A percentile compares a stretch with the other conserved stretches of the same genome.
These are phyloP conservation scores for Hsuehochloa calcarea DNA, from an alignment of 176 grass and related monocot genomes.

Conservation along the genomic window DNA sequence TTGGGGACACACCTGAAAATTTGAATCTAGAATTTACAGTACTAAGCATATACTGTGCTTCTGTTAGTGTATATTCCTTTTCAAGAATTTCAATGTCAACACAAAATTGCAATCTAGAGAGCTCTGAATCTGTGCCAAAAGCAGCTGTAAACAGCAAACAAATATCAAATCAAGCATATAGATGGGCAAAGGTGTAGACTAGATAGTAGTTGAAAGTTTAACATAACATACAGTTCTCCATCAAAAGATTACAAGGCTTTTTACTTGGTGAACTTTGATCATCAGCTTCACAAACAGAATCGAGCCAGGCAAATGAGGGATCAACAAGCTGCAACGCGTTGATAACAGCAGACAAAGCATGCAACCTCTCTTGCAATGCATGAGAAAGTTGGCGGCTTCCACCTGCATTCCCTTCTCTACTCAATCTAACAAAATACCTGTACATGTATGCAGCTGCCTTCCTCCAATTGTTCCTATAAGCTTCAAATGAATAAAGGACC, in stretches of 20 bases:
- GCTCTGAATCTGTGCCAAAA: conserved; percentile 52
- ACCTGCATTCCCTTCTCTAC: conserved; percentile 66
- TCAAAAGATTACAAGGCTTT: conserved; percentile 62
- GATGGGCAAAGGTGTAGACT: conserved; percentile 7
- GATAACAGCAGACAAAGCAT: conserved; percentile 81
- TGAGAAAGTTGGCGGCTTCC: conserved; percentile 49
- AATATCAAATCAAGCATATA: conserved; percentile 29
- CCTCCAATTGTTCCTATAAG: conserved; percentile 88
- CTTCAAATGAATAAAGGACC: conserved; percentile 95
- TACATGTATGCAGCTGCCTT: conserved; percentile 95
- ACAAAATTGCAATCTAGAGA: conserved; percentile 56
- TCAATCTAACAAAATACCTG: conserved; percentile 76
- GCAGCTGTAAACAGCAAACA: conserved; percentile 42
- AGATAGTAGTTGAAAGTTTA: conserved; percentile 18
- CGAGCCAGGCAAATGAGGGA: conserved; percentile 80
- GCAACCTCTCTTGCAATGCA: conserved; percentile 71
- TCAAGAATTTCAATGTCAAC: conserved; percentile 90
- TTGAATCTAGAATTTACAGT: conserved; percentile 60
- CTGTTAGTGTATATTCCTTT: conserved; percentile 83
- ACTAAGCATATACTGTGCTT: conserved; percentile 74
- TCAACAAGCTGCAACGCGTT: conserved; percentile 95
- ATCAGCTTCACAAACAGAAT: conserved; percentile 53
- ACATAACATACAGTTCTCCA: conserved; percentile 69
- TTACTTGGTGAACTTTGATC: conserved; percentile 70
- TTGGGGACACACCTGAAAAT: conserved; percentile 54